Evolutionary conservation across 2,329 filamentous ascomycete genomes (phyloP).

Genomic region (Xylaria sp.): DNA sequence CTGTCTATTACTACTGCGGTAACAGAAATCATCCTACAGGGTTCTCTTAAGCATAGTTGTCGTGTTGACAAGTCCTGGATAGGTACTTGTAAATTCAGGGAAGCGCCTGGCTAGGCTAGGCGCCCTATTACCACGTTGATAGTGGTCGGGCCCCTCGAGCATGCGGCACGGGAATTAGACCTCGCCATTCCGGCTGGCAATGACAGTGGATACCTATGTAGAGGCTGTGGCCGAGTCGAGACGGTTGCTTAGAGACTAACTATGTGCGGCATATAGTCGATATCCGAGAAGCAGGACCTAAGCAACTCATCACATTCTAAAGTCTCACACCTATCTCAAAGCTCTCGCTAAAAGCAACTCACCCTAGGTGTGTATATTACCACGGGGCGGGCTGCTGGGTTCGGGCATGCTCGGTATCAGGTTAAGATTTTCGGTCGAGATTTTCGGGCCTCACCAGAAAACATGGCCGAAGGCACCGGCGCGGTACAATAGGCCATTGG

Average conservation of each 20-base stretch:
- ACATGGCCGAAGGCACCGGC: constrained; percentile 46
- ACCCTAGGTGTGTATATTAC: constrained; percentile 1
- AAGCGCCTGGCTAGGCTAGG: constrained; percentile 9
- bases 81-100: constrained; percentile 12
- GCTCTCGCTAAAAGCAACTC: neutral
- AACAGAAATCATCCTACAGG: constrained; percentile 17
- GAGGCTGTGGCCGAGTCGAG: constrained; percentile 7
- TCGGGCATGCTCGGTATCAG: constrained; percentile 34
- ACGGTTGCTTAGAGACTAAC: constrained; percentile 8
- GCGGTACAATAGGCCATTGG: constrained; percentile 49
- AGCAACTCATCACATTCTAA: neutral
- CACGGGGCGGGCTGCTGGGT: constrained; percentile 22
- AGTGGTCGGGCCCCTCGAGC: constrained; percentile 5
- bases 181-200: constrained; percentile 27
- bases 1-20: constrained; percentile 25
- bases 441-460: constrained; percentile 37
- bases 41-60: neutral
- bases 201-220: constrained; percentile 24
- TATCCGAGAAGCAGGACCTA: constrained; percentile 11
- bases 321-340: neutral
- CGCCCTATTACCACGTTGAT: constrained; percentile 4
- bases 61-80: constrained; percentile 3
- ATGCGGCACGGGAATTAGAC: constrained; percentile 28
- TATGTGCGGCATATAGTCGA: constrained; percentile 9
- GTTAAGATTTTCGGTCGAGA: constrained; percentile 35